Percentiles rank a stretch among this genome's conserved stretches.
These are phyloP conservation scores for Chalciporus chontae DNA, from an alignment of 768 basidiomycete species.

Conservation along the genomic window DNA sequence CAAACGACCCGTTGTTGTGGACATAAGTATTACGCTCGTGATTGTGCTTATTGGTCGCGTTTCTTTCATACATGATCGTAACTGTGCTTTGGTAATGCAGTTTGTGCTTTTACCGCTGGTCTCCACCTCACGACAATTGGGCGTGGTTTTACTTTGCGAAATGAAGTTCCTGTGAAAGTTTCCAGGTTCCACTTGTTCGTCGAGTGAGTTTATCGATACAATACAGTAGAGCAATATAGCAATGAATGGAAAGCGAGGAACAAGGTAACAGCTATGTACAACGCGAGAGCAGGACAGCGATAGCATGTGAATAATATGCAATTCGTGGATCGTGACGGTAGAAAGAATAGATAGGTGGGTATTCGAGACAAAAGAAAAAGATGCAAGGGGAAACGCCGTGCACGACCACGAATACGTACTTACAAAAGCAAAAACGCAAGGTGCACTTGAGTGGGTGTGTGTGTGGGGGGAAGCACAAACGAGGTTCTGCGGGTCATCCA, in stretches of 20 bases:
- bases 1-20: not conserved
- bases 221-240: slow-evolving; percentile 22
- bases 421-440: slow-evolving; percentile 10
- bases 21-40: not conserved
- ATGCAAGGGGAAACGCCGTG: slow-evolving; percentile 8
- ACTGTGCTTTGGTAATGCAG: no score
- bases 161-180: slow-evolving; percentile 10
- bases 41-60: not conserved
- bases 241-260: slow-evolving; percentile 3
- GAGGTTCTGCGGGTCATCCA: not conserved
- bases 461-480: slow-evolving; percentile 11
- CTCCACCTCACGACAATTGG: not conserved
- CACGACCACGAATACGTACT: slow-evolving; percentile 22
- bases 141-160: not conserved
- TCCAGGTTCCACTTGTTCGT: not conserved
- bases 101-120: no score
- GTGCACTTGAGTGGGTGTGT: not conserved
- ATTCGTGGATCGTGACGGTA: slow-evolving; percentile 12
- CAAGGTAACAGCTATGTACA: slow-evolving; percentile 13
- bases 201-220: slow-evolving; percentile 11
- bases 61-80: not conserved
- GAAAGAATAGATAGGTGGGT: slow-evolving; percentile 14
- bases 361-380: not conserved
- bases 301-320: slow-evolving; percentile 20
- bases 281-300: not conserved